Evolutionary conservation across 2,329 filamentous ascomycete species (phyloP).

Genomic region (Arthrobotrys conoides): DNA sequence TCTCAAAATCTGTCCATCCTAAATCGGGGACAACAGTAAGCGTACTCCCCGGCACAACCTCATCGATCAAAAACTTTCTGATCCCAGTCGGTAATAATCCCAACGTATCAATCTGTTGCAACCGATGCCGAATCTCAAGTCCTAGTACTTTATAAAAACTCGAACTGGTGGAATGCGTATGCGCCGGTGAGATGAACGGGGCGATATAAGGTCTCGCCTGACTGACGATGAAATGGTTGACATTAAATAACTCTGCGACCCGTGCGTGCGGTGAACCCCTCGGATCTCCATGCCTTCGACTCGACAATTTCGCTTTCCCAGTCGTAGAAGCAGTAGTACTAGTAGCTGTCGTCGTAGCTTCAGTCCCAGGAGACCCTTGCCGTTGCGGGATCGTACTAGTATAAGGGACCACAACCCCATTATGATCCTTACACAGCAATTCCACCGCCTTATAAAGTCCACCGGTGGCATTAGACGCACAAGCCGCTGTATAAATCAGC

Average conservation of each 20-base stretch:
- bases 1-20: conserved; percentile 78
- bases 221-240: conserved; percentile 94
- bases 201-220: conserved; percentile 91
- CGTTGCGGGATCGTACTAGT: conserved; percentile 76
- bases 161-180: conserved; percentile 74
- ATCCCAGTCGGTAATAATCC: conserved; percentile 79
- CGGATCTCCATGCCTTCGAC: conserved; percentile 48
- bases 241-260: conserved; percentile 87
- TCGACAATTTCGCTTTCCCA: conserved; percentile 38
- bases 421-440: conserved; percentile 83
- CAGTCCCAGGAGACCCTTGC: conserved; percentile 3
- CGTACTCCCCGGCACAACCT: conserved; percentile 82
- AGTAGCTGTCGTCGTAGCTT: conserved; percentile 63
- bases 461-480: conserved; percentile 79
- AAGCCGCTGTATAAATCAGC: conserved; percentile 83
- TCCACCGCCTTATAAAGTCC: conserved; percentile 77
- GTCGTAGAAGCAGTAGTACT: neutral
- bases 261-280: conserved; percentile 76
- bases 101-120: conserved; percentile 84
- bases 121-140: conserved; percentile 82
- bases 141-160: conserved; percentile 69
- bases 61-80: conserved; percentile 83
- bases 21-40: conserved; percentile 88
- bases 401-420: conserved; percentile 82
- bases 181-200: conserved; percentile 85